Base-by-base conservation (phyloP, 805 yeast species). In the Wickerhamomyces strasburgensis region DNA sequence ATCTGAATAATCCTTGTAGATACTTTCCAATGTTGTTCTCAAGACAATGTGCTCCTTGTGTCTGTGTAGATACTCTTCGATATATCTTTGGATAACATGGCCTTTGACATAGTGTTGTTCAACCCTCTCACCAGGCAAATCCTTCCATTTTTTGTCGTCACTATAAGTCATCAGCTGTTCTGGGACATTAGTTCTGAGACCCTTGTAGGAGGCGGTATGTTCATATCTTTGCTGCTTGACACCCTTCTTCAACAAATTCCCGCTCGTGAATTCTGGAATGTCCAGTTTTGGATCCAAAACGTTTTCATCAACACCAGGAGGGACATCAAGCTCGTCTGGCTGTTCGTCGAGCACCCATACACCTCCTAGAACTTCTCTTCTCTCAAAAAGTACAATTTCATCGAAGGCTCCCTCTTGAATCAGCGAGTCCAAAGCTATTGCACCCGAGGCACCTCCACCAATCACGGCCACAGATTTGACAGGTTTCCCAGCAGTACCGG, bases 371-470 rank as follows among this genome's bases (percentile, higher is more conserved):
- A 43, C 44, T 23, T 46, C 48, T 34, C 72, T 53, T 34, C 73
- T 51, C 42, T 70, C 76, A 44, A 61, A 69, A 2, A 70, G 45
- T 1, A 58, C 58, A 29, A 71, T 59, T 15, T 52, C 49, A 5
- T 50, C 57, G 38, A 67, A 60, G 2, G 37, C 38, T 3, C 47
- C 40, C 39, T 69, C 72, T 34, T 60, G 50, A 4, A 67, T 44
- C 10, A 70, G 45, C 0, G 63, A 30, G 31, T 70, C 73, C 7
- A 69, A 51, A 0, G 63, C 52, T 31, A 70, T 60, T 16, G 70
- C 64, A 5, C 75, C 76, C 4, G 70, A 62, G 5, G 76, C 73
- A 11, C 76, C 76, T n/a, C 71, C 75, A 5, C 76, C 75, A 23
- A 70, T 67, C 21, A 71, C 58, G 14, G 72, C 75, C 7, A 70